Conservation (phyloP, 1,284 basidiomycete species). For the Ustilago shanxiensis region DNA sequence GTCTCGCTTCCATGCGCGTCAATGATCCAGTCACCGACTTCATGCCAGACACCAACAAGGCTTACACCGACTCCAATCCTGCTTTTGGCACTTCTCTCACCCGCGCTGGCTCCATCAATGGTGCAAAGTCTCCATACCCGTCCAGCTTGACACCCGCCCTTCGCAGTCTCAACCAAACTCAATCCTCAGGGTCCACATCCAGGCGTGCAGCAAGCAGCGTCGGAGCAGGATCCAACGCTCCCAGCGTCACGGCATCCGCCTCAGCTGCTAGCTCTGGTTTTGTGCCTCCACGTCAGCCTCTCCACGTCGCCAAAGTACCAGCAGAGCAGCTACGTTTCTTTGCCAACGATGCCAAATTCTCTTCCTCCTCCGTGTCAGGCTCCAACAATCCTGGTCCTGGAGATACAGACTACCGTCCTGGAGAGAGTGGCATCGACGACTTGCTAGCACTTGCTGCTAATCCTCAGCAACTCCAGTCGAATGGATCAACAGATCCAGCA, state of each 20-base stretch:
- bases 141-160: constrained; percentile 32
- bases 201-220: constrained; percentile 23
- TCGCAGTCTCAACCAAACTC: constrained; percentile 23
- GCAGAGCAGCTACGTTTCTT: constrained; percentile 54
- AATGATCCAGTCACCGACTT: constrained; percentile 42
- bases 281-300: constrained; percentile 36
- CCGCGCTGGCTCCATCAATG: constrained; percentile 24
- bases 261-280: constrained; percentile 46
- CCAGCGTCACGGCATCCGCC: constrained; percentile 33
- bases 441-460: constrained; percentile 41
- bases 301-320: constrained; percentile 46
- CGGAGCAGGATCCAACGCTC: constrained; percentile 31
- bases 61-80: constrained; percentile 28
- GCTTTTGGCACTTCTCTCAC: constrained; percentile 25
- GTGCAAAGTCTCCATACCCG: constrained; percentile 17
- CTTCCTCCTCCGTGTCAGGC: not conserved
- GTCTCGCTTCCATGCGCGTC: constrained; percentile 19
- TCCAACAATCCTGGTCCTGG: constrained; percentile 40
- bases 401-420: constrained; percentile 43
- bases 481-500: not conserved
- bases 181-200: constrained; percentile 4
- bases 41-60: constrained; percentile 55
- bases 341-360: constrained; percentile 31
- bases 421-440: constrained; percentile 65
- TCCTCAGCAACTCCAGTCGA: not conserved